These are phyloP conservation scores for Populus davidiana DNA, from an alignment of 345 rosid species.

Conservation along the genomic window DNA sequence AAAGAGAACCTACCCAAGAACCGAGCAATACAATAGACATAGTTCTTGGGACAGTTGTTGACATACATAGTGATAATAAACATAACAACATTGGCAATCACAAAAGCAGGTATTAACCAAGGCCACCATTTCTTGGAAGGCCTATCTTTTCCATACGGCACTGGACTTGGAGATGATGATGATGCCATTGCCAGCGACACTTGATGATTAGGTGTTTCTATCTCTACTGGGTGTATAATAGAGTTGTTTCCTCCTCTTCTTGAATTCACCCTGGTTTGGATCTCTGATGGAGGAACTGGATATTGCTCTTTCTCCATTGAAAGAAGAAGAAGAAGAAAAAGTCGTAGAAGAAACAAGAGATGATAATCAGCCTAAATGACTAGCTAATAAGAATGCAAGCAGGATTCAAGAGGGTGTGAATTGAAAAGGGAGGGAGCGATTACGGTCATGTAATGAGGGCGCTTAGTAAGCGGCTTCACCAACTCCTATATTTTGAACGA, in stretches of 20 bases:
- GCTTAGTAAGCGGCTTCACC: constrained; percentile 3
- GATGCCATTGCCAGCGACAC: not conserved
- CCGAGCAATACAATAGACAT: constrained; percentile 58
- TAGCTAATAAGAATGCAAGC: too few relatives aligned
- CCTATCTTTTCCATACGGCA: constrained; percentile 44
- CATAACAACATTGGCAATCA: constrained; percentile 59
- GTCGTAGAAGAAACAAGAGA: not conserved
- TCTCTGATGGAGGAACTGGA: constrained; percentile 21
- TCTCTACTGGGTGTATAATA: constrained; percentile 44
- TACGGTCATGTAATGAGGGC: not conserved
- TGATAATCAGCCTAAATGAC: not conserved
- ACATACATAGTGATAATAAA: constrained; percentile 83
- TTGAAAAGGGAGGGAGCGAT: not conserved
- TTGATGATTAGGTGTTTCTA: constrained; percentile 26
- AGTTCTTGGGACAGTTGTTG: constrained; percentile 77
- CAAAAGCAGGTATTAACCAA: constrained; percentile 79
- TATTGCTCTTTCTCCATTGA: constrained; percentile 11
- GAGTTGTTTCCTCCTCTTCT: constrained; percentile 16
- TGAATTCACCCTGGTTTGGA: constrained; percentile 38
- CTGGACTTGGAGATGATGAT: constrained; percentile 26
- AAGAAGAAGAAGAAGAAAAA: too few relatives aligned
- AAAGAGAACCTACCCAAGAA: constrained; percentile 87
- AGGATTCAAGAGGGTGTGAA: not conserved
- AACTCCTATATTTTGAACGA: not conserved
- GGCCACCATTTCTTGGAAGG: constrained; percentile 66